phyloP scores from a whole-genome alignment of 495 filamentous ascomycete genomes.

The Penicillium fimorum region DNA sequence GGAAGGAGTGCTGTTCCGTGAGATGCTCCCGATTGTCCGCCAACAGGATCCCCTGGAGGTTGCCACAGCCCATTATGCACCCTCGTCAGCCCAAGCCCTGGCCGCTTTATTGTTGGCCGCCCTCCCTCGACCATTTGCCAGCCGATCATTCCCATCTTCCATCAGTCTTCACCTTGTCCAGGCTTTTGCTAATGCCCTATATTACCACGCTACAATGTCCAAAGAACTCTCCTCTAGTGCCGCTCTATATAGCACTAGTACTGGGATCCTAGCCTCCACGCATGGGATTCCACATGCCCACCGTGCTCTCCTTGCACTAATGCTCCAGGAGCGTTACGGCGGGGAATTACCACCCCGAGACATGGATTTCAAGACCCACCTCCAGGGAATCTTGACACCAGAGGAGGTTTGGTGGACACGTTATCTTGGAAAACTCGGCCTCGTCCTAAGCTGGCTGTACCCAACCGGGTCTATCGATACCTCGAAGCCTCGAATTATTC shows the following conservation, averaged over 20 bases:
- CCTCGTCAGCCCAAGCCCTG: slow-evolving; percentile 38
- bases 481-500: slow-evolving; percentile 30
- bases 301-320: slow-evolving; percentile 68
- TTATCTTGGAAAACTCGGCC: slow-evolving; percentile 52
- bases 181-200: slow-evolving; percentile 53
- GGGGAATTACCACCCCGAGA: slow-evolving; percentile 59
- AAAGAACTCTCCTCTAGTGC: slow-evolving; percentile 59
- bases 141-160: slow-evolving; percentile 28
- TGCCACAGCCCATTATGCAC: slow-evolving; percentile 54
- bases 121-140: slow-evolving; percentile 35
- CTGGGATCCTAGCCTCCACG: slow-evolving; percentile 59
- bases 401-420: slow-evolving; percentile 60
- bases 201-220: slow-evolving; percentile 47
- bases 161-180: slow-evolving; percentile 48
- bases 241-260: slow-evolving; percentile 70
- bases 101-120: slow-evolving; percentile 43
- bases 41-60: slow-evolving; percentile 63
- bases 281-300: slow-evolving; percentile 73
- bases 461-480: slow-evolving; percentile 30
- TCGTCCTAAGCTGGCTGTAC: slow-evolving; percentile 29
- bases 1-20: slow-evolving; percentile 71
- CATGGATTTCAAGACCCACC: slow-evolving; percentile 41
- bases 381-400: slow-evolving; percentile 46
- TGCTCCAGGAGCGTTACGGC: slow-evolving; percentile 76
- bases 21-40: slow-evolving; percentile 59